These are phyloP conservation scores for Arthrobotrys iridis DNA, from an alignment of 2,329 filamentous ascomycete genomes.

Conservation along the genomic window DNA sequence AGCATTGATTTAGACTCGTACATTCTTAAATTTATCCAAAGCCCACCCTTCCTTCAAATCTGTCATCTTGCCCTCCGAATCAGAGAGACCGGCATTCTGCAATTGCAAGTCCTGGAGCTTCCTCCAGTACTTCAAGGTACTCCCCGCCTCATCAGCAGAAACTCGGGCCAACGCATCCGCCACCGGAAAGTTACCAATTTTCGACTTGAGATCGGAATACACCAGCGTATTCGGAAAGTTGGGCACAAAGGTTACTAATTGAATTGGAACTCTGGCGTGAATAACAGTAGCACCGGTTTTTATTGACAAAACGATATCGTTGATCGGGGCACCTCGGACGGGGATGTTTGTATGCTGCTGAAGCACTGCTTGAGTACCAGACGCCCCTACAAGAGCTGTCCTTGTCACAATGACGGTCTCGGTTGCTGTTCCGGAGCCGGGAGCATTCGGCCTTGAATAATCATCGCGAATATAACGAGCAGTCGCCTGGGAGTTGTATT, in stretches of 20 bases:
- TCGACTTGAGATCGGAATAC: conserved; percentile 49
- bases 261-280: conserved; percentile 42
- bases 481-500: conserved; percentile 39
- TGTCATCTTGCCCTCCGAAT: conserved; percentile 46
- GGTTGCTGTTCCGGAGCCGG: not conserved
- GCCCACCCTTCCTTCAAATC: conserved; percentile 51
- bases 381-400: conserved; percentile 28
- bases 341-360: conserved; percentile 9
- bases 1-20: not conserved
- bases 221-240: conserved; percentile 42
- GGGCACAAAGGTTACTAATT: conserved; percentile 41
- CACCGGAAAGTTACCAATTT: conserved; percentile 36
- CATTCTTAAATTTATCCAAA: conserved; percentile 53
- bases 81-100: conserved; percentile 33
- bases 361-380: conserved; percentile 31
- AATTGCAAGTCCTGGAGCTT: conserved; percentile 38
- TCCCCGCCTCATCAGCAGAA: conserved; percentile 35
- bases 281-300: conserved; percentile 52
- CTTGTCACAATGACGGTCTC: conserved; percentile 40
- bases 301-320: conserved; percentile 50
- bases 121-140: conserved; percentile 37
- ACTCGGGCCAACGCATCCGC: conserved; percentile 44
- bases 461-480: not conserved
- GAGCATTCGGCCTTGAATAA: not conserved
- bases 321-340: conserved; percentile 23